A percentile compares a stretch with the other conserved stretches of the same genome.
Conservation (phyloP, 352 stramenopile genomes). For the Elongisporangium prolatum region DNA sequence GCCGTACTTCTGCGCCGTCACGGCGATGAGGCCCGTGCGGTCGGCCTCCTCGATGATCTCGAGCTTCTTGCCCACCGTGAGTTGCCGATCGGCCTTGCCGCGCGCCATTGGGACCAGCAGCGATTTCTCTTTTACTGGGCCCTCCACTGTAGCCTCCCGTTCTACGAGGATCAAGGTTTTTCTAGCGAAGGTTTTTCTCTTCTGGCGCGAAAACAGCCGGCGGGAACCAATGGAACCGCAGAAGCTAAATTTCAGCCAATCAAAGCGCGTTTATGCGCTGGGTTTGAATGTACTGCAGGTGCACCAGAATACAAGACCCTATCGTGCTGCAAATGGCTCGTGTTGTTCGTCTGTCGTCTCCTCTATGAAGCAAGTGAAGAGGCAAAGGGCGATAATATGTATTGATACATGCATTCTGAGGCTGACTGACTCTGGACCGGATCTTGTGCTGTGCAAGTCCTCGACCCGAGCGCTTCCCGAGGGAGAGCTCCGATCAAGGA, state of each 20-base stretch:
- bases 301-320: neutral
- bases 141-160: neutral
- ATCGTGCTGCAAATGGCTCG: no score
- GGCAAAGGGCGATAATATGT: neutral
- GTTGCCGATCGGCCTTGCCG: conserved; percentile 70
- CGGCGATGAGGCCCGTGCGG: conserved; percentile 68
- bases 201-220: neutral
- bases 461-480: conserved; percentile 12
- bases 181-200: neutral
- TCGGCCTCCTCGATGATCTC: conserved; percentile 87
- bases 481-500: conserved; percentile 27
- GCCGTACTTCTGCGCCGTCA: conserved; percentile 81
- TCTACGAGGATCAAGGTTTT: neutral
- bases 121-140: conserved; percentile 3
- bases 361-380: no score
- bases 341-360: no score
- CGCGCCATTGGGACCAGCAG: conserved; percentile 49
- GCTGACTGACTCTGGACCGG: no score
- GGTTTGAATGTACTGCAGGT: neutral
- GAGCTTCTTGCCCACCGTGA: conserved; percentile 87
- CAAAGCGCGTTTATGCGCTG: neutral
- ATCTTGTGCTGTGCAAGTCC: conserved; percentile 48
- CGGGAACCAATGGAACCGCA: neutral
- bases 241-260: neutral
- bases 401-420: conserved; percentile 5